Evolutionary conservation across 2,329 filamentous ascomycete genomes (phyloP).

Genomic region (Cadophora malorum): DNA sequence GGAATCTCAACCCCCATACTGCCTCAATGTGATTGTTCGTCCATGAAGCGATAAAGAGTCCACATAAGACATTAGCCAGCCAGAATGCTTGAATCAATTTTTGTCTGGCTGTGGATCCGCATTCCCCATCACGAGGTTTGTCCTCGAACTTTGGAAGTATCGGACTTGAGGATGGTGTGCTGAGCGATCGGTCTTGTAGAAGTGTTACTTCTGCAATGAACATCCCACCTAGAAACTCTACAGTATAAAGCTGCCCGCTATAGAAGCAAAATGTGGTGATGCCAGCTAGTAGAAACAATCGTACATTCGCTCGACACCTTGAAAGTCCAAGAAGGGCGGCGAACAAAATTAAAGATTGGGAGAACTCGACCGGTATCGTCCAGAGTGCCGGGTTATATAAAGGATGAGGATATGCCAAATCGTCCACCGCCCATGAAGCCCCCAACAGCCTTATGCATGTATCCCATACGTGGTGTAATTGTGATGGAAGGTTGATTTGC

Average conservation of each 20-base stretch:
- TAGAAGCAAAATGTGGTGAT: constrained; percentile 41
- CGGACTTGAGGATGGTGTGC: constrained; percentile 34
- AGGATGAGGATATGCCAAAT: constrained; percentile 31
- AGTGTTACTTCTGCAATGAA: constrained; percentile 53
- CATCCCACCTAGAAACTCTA: constrained; percentile 55
- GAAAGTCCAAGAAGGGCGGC: constrained; percentile 40
- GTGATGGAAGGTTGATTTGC: constrained; percentile 46
- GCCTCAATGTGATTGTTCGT: constrained; percentile 40
- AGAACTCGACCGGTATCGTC: constrained; percentile 45
- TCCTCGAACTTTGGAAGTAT: constrained; percentile 36
- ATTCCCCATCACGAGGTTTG: constrained; percentile 7
- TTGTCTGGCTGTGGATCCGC: constrained; percentile 20
- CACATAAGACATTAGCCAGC: constrained; percentile 37
- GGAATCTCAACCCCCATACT: constrained; percentile 34
- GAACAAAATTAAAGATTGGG: constrained; percentile 44
- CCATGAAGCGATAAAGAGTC: constrained; percentile 43
- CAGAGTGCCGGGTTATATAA: constrained; percentile 43
- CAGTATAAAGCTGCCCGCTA: constrained; percentile 36
- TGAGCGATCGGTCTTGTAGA: constrained; percentile 41
- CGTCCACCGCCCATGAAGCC: constrained; percentile 37
- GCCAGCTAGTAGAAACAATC: constrained; percentile 36
- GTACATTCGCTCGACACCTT: constrained; percentile 36
- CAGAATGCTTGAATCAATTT: constrained; percentile 38
- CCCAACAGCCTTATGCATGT: constrained; percentile 48
- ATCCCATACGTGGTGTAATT: constrained; percentile 50